These are phyloP conservation scores for Immersiporthe knoxdaviesiana DNA, from an alignment of 2,329 filamentous ascomycete species.

Conservation along the genomic window DNA sequence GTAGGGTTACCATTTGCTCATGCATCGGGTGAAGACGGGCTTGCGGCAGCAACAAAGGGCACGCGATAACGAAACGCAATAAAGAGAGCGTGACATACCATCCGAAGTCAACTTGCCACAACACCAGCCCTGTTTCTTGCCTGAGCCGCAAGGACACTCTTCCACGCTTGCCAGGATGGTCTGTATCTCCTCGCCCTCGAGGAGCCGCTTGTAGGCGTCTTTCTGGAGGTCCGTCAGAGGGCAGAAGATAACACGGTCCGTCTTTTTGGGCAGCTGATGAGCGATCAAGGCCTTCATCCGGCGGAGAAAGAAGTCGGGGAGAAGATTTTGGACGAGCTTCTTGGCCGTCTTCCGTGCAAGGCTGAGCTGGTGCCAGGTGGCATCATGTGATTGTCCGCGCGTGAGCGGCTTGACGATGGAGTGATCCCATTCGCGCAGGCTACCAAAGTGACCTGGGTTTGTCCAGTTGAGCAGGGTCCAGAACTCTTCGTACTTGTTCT, in stretches of 20 bases:
- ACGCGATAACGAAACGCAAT: background rate
- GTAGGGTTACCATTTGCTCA: background rate
- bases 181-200: slow-evolving; percentile 72
- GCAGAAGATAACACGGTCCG: slow-evolving; percentile 92
- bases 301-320: slow-evolving; percentile 88
- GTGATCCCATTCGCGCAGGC: slow-evolving; percentile 73
- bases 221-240: slow-evolving; percentile 81
- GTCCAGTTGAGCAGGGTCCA: slow-evolving; percentile 98
- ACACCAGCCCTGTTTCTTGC: slow-evolving; percentile 79
- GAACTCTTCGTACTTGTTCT: slow-evolving; percentile 96
- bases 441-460: slow-evolving; percentile 74
- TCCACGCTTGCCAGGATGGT: slow-evolving; percentile 71
- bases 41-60: background rate
- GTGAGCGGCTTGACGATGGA: slow-evolving; percentile 80
- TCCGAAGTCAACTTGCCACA: slow-evolving; percentile 65
- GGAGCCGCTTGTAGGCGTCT: slow-evolving; percentile 79
- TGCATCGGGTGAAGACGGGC: background rate
- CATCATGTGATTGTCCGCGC: slow-evolving; percentile 89
- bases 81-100: slow-evolving; percentile 35
- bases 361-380: slow-evolving; percentile 80
- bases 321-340: slow-evolving; percentile 81
- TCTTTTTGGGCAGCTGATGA: slow-evolving; percentile 91
- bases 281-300: slow-evolving; percentile 93
- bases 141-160: slow-evolving; percentile 69
- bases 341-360: slow-evolving; percentile 79